A percentile compares a stretch with the other conserved stretches of the same genome.
These are phyloP conservation scores for Ilyonectria mors-panacis DNA, from an alignment of 2,329 filamentous ascomycete genomes.

Conservation along the genomic window DNA sequence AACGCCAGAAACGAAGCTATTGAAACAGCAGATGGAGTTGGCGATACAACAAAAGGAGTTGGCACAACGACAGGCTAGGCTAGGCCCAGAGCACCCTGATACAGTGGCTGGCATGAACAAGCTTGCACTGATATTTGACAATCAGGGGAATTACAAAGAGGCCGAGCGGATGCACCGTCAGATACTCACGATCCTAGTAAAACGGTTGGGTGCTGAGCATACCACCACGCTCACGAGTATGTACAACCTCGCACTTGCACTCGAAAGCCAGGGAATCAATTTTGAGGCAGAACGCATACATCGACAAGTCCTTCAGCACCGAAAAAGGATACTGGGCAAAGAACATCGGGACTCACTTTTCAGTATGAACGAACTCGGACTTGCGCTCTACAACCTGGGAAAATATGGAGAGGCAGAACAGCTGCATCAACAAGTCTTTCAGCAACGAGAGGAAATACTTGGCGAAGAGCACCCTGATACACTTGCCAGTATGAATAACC, in stretches of 20 bases:
- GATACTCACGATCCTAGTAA: background rate
- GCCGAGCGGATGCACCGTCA: conserved; percentile 3
- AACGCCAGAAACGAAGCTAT: no score
- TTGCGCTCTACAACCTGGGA: background rate
- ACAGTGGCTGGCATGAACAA: no score
- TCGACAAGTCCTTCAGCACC: no score
- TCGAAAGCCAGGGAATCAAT: background rate
- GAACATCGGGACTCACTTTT: no score
- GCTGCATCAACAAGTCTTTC: background rate
- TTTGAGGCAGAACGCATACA: background rate
- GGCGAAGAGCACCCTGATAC: conserved; percentile 1
- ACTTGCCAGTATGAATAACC: background rate
- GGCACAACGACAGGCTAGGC: no score
- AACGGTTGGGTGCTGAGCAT: background rate
- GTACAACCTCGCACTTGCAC: background rate
- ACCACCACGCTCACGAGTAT: conserved; percentile 2
- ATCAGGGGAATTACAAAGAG: background rate
- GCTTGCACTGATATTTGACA: background rate
- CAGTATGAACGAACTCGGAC: no score
- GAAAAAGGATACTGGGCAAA: no score
- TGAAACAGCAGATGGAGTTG: no score
- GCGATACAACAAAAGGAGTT: no score
- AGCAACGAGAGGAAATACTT: background rate
- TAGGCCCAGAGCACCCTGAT: no score
- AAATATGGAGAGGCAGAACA: conserved; percentile 3